phyloP scores from a whole-genome alignment of 176 grass and related monocot genomes.

The Panicum miliaceum region DNA sequence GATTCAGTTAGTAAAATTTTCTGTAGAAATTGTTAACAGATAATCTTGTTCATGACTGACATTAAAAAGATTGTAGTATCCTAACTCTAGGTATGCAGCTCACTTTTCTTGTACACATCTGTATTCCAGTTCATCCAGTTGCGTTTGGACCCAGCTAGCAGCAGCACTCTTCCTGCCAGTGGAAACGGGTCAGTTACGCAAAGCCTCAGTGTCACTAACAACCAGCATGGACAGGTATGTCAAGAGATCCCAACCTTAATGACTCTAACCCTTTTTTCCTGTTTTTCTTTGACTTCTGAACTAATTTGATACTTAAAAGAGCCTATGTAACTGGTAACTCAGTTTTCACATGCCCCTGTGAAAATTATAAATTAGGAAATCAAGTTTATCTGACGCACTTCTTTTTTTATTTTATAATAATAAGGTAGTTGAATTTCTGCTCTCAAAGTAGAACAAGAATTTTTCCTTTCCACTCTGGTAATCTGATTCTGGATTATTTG shows the following conservation, averaged over 20 bases:
- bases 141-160: slow-evolving; percentile 81
- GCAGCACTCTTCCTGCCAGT: slow-evolving; percentile 67
- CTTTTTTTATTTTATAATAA: background rate
- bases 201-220: slow-evolving; percentile 85
- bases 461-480: background rate
- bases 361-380: slow-evolving; percentile 32
- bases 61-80: background rate
- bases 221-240: slow-evolving; percentile 91
- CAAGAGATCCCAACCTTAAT: background rate
- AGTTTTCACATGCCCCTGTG: background rate
- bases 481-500: slow-evolving; percentile 25
- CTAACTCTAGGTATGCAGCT: background rate
- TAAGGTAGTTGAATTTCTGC: background rate
- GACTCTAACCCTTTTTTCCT: background rate
- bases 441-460: background rate
- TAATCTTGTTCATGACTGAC: background rate
- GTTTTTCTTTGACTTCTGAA: background rate
- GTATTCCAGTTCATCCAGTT: slow-evolving; percentile 86
- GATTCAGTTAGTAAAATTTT: background rate
- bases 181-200: slow-evolving; percentile 80
- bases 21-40: background rate
- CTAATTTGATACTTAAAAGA: slow-evolving; percentile 24
- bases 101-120: slow-evolving; percentile 42
- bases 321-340: background rate
- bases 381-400: background rate